Evolutionary conservation across 2,329 filamentous ascomycete species (phyloP), one percentile per base, ranked within the genome.

Genomic region (Sordariomycetes sp.): DNA sequence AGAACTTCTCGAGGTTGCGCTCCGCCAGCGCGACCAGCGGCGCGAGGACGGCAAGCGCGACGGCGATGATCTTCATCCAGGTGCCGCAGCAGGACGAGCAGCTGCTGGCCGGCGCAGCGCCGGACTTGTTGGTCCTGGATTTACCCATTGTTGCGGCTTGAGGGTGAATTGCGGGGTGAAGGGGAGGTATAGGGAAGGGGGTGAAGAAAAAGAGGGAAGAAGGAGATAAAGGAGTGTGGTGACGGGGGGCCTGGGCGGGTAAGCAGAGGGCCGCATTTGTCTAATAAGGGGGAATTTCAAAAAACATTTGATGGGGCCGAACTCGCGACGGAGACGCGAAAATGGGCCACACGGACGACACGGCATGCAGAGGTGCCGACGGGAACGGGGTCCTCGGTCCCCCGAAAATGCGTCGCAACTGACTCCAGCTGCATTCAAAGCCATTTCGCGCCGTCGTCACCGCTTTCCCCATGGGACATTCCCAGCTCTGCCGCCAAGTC

Each of bases 1-100:
- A 94, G 75, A 91, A 84, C 59, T 68, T 71, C 60, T 81, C 74
- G 58, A 82, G 72, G 69, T 80, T 79, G 64, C 76, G 74, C 68
- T 86, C 82, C 48, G 83, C 67, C 59, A 78, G 64, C 69, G 79
- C 79, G 64, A 78, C 72, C 57, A 82, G 62, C 8, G 78, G 75
- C 13, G 76, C 72, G 57, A 85, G 67, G 61, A 83, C 64, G 57
- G 76, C 81, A 55, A 82, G 69, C 53, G 82, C 63, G 57, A 83
- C 64, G 54, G 76, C 77, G 60, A 84, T 64, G 62, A 79, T 66
- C 61, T 71, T 74, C 61, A 81, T 70, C 59, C 76, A 66, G n/a
- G 20, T 22, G 20, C n/a, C n/a, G 45, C n/a, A 50, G 45, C 45
- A 50, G 5, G 45, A 50, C 8, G 45, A 50, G 45, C 20, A 3